Base-by-base conservation (phyloP, 352 stramenopile species). In the Achlya hypogyna region DNA sequence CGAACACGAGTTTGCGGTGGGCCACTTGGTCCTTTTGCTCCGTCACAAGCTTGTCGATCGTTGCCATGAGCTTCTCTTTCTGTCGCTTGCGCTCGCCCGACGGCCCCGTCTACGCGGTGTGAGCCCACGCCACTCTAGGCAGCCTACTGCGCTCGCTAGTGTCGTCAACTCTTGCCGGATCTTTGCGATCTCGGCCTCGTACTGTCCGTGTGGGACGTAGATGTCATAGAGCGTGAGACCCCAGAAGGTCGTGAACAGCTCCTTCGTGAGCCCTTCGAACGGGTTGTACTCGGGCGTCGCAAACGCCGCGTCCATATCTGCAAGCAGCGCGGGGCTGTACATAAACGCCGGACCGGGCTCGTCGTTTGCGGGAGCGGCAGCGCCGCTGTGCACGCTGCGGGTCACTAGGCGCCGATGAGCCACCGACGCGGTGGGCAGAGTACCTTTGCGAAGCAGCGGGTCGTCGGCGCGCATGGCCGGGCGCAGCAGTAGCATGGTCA, bases 231-330 rank as follows among this genome's bases (percentile, higher is more conserved):
- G 69, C 49, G 83, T 88, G 53, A 96, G 71, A 12, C 78, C 83
- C 87, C 87, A 96, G 65, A 96, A 96, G 49, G 77, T 91, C 27
- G 82, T 75, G 53, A 89, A 95, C 40, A 95, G 67, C 23, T 91
- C 83, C 40, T 78, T 82, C 28, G 82, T 85, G 72, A 92, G 78
- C 31, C 82, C 85, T 18, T 73, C 76, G 59, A 91, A 89, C 2
- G 79, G 75, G 43, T 81, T 74, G 42, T 77, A 73, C 32, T 42
- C 40, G 3, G 75, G 71, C n/a, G 49, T 54, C 5, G 63, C 65
- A 29, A 91, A 65, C 2, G 83, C 81, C 1, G 71, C 31, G 4
- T 63, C 72, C 16, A 94, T 69, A 54, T 94, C 85, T n/a, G 78
- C 69, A 22, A 91, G 56, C 6, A 92, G 71, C 28, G 76, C 69